Evolutionary conservation across 148 eudicot species (phyloP).

Genomic region (Vaccinium vitisidaea): DNA sequence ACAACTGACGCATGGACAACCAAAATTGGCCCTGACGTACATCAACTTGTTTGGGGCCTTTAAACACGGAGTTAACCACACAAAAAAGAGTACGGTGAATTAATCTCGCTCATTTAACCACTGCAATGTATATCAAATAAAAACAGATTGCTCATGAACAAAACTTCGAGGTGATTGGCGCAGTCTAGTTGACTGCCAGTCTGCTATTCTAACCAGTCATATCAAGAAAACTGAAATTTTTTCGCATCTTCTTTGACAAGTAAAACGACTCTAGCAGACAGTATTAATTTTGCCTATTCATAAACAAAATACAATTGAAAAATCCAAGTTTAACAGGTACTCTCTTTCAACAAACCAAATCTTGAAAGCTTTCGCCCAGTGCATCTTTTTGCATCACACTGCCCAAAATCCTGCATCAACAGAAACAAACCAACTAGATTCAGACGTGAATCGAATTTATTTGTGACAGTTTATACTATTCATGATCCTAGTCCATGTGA

Average conservation of each 20-base stretch:
- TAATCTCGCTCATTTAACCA: background rate
- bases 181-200: background rate
- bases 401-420: conserved; percentile 74
- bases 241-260: background rate
- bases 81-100: background rate
- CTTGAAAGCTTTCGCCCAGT: conserved; percentile 92
- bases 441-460: background rate
- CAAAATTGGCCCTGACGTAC: background rate
- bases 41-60: background rate
- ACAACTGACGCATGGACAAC: background rate
- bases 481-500: background rate
- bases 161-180: background rate
- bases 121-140: background rate
- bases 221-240: background rate
- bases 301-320: background rate
- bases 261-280: background rate
- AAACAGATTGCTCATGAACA: background rate
- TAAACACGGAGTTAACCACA: background rate
- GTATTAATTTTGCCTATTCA: background rate
- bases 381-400: conserved; percentile 92
- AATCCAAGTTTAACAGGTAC: conserved; percentile 20
- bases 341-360: conserved; percentile 71
- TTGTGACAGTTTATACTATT: background rate
- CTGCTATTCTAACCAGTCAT: background rate
- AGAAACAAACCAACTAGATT: conserved; percentile 4